These are phyloP conservation scores for Gossypium gossypioides DNA, from an alignment of 441 rosid genomes.

Conservation along the genomic window DNA sequence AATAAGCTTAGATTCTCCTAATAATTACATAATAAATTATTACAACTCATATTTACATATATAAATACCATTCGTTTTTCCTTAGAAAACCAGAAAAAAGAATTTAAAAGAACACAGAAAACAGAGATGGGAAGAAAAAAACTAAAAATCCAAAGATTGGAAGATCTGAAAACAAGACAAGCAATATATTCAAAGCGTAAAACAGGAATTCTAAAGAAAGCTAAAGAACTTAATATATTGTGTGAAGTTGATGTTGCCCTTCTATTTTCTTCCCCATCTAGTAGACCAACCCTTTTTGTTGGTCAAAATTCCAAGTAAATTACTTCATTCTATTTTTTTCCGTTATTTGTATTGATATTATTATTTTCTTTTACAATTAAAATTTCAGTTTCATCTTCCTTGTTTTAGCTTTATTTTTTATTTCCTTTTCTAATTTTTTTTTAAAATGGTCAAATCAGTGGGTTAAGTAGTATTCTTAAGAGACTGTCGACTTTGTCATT, in stretches of 20 bases:
- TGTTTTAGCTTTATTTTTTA: neutral
- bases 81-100: neutral
- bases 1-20: neutral
- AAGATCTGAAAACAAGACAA: slow-evolving; percentile 14
- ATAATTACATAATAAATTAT: neutral
- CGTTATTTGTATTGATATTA: neutral
- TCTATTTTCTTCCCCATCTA: slow-evolving; percentile 13
- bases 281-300: slow-evolving; percentile 7
- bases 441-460: slow-evolving; percentile 6
- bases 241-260: slow-evolving; percentile 21
- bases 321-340: neutral
- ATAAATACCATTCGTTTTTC: neutral
- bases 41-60: neutral
- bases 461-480: slow-evolving; percentile 12
- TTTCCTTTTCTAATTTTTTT: neutral
- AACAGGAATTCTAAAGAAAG: slow-evolving; percentile 23
- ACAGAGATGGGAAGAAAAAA: neutral
- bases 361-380: neutral
- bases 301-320: slow-evolving; percentile 5
- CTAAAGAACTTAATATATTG: slow-evolving; percentile 14
- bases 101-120: neutral
- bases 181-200: slow-evolving; percentile 29
- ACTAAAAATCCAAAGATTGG: slow-evolving; percentile 15
- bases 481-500: neutral
- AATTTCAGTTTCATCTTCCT: neutral